Evolutionary conservation across 768 basidiomycete species (phyloP).

Genomic region (Aureoboletus auriporus): DNA sequence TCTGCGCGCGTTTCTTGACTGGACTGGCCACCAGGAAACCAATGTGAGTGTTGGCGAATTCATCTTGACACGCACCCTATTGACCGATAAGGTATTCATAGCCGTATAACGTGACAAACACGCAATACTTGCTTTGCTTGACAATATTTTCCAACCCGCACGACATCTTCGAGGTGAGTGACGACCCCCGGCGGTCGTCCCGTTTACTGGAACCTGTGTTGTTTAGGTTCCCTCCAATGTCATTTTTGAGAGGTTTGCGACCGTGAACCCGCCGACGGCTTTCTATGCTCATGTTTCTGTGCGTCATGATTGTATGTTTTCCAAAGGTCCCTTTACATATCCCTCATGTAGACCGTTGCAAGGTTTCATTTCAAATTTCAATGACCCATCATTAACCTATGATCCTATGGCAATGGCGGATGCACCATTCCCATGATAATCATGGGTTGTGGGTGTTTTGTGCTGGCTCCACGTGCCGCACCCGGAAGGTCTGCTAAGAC

Average conservation of each 20-base stretch:
- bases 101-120: conserved; percentile 65
- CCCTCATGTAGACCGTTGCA: conserved; percentile 53
- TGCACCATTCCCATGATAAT: too few relatives aligned
- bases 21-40: conserved; percentile 50
- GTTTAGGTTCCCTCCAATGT: conserved; percentile 63
- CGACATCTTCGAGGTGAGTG: conserved; percentile 59
- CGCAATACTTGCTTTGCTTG: conserved; percentile 60
- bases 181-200: not conserved
- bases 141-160: conserved; percentile 64
- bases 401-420: too few relatives aligned
- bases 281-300: conserved; percentile 65
- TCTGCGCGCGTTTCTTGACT: conserved; percentile 69
- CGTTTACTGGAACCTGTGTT: not conserved
- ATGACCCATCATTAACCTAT: conserved; percentile 37
- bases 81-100: conserved; percentile 18
- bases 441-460: too few relatives aligned
- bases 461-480: too few relatives aligned
- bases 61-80: not conserved
- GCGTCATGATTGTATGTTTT: conserved; percentile 60
- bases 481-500: too few relatives aligned
- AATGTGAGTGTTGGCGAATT: conserved; percentile 6
- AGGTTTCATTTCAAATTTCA: conserved; percentile 65
- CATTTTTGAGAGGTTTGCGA: conserved; percentile 64
- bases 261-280: conserved; percentile 66
- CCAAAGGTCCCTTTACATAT: not conserved